These are phyloP conservation scores for Mercurialis annua DNA, from an alignment of 345 rosid genomes.

Conservation along the genomic window DNA sequence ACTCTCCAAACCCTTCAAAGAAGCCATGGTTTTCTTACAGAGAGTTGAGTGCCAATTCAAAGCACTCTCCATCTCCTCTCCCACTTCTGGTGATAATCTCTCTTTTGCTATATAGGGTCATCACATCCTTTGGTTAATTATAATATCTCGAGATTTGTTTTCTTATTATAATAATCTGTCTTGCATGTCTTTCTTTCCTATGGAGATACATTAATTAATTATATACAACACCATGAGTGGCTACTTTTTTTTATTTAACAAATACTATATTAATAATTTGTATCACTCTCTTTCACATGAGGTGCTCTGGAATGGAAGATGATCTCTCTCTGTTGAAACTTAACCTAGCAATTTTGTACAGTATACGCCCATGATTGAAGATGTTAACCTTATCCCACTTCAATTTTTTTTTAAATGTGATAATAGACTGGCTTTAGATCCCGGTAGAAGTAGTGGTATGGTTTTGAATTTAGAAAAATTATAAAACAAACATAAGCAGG, in stretches of 20 bases:
- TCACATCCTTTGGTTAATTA: background rate
- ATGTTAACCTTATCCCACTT: no score
- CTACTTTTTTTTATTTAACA: background rate
- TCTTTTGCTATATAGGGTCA: conserved; percentile 1
- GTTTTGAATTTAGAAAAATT: background rate
- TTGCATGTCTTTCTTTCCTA: conserved; percentile 26
- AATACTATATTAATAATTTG: no score
- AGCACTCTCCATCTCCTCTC: conserved; percentile 59
- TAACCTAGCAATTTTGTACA: no score
- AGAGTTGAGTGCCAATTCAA: conserved; percentile 83
- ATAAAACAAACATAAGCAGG: background rate
- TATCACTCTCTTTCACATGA: background rate
- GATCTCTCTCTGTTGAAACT: background rate
- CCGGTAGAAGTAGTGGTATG: no score
- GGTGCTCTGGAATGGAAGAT: conserved; percentile 4
- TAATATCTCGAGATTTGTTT: background rate
- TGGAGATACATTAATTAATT: conserved; percentile 12
- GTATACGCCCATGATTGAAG: no score
- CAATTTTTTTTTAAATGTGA: background rate
- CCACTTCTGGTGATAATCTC: conserved; percentile 52
- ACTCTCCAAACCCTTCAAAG: conserved; percentile 90
- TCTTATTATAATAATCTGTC: conserved; percentile 8
- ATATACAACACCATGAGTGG: conserved; percentile 4
- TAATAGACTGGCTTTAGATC: background rate
- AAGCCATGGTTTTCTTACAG: conserved; percentile 84